Percentiles rank a stretch among this genome's conserved stretches.
Evolutionary conservation across 441 rosid genomes (phyloP).

Genomic region (Isatis lusitanica): DNA sequence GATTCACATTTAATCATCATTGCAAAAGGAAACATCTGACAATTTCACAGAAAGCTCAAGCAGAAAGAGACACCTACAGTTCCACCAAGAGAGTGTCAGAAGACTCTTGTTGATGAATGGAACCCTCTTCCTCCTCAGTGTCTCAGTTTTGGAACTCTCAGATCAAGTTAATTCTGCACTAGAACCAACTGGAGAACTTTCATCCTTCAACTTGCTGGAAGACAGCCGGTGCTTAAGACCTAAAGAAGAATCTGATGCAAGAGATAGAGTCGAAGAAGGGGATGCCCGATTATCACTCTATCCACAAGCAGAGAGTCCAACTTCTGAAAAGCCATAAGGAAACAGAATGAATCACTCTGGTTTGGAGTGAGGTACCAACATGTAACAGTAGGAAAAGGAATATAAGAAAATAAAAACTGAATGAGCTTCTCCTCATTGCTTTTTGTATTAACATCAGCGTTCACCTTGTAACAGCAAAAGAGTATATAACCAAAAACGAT

Average conservation of each 20-base stretch:
- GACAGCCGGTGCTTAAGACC: constrained; percentile 67
- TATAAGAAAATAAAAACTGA: constrained; percentile 17
- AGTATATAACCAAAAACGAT: too few species aligned
- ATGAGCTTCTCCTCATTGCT: constrained; percentile 17
- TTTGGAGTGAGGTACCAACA: background rate
- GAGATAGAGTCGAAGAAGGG: constrained; percentile 47
- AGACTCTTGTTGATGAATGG: too few species aligned
- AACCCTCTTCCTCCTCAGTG: too few species aligned
- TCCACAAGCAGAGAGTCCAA: constrained; percentile 63
- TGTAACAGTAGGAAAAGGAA: background rate
- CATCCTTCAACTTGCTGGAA: constrained; percentile 84
- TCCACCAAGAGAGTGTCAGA: too few species aligned
- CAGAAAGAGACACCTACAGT: too few species aligned
- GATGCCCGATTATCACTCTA: constrained; percentile 59
- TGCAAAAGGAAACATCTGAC: too few species aligned
- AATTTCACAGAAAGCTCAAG: too few species aligned
- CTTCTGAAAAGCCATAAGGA: constrained; percentile 46
- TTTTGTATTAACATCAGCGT: background rate
- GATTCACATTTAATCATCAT: too few species aligned
- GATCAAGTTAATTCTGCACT: constrained; percentile 69
- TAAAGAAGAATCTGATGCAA: constrained; percentile 52
- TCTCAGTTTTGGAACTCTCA: too few species aligned
- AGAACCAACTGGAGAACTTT: constrained; percentile 67
- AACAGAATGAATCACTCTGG: constrained; percentile 23
- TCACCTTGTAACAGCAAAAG: too few species aligned